Evolutionary conservation across 176 grass and related monocot species (phyloP).

Genomic region (Oryza meridionalis): DNA sequence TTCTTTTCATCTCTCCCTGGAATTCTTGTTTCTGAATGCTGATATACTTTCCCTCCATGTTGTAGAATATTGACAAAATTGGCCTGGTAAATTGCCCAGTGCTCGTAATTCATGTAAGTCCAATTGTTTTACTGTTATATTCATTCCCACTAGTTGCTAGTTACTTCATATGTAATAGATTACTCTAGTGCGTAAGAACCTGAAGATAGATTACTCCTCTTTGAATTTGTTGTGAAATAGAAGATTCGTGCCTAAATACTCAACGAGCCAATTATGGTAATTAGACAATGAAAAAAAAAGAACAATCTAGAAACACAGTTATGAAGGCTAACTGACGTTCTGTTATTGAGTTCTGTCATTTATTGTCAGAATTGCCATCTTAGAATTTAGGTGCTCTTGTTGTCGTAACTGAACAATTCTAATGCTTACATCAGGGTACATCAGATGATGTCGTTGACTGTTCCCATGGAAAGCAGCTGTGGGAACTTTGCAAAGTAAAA

Average conservation of each 20-base stretch:
- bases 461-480: slow-evolving; percentile 92
- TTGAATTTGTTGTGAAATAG: slow-evolving; percentile 5
- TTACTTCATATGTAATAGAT: not conserved
- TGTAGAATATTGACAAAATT: slow-evolving; percentile 87
- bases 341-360: slow-evolving; percentile 30
- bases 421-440: slow-evolving; percentile 71
- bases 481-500: slow-evolving; percentile 96
- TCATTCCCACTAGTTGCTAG: not conserved
- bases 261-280: slow-evolving; percentile 11
- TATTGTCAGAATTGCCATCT: slow-evolving; percentile 2
- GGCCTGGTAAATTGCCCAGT: slow-evolving; percentile 78
- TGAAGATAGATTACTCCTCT: not conserved
- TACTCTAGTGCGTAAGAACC: slow-evolving; percentile 21
- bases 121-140: not conserved
- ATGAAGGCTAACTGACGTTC: not conserved
- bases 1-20: not conserved
- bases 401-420: slow-evolving; percentile 39
- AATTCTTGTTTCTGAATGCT: slow-evolving; percentile 37
- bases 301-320: slow-evolving; percentile 23
- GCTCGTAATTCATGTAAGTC: slow-evolving; percentile 91
- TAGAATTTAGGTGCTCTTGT: slow-evolving; percentile 15
- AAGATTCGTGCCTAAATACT: not conserved
- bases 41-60: slow-evolving; percentile 31
- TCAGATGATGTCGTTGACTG: slow-evolving; percentile 94
- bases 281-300: slow-evolving; percentile 13